Base-by-base conservation (phyloP, 179 eudicot genomes). In the Sideroxylon spinosum region DNA sequence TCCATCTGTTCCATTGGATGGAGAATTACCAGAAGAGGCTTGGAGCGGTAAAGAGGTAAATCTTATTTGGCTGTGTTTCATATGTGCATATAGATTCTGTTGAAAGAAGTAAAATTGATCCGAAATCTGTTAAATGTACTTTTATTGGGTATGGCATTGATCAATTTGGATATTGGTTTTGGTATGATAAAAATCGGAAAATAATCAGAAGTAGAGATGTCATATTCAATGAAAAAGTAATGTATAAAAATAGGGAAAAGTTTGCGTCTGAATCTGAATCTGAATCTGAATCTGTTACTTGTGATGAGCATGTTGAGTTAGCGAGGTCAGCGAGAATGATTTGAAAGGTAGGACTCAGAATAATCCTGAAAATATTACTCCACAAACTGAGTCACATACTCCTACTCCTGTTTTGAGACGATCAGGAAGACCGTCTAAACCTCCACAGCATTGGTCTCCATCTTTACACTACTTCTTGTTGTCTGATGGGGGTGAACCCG, bases 141-240 rank as follows among this genome's bases (percentile, higher is more conserved):
- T 75, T 75, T 13, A 67, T 77, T 3, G 74, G 80, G 13, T 81
- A 70, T 71, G 75, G 61, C 0, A 2, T 19, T 52, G 63, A 77
- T 46, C 19, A 22, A 5, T 71, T 37, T 12, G 29, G 81, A 0
- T 73, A 64, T 44, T 2, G 68, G 7, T 62, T 77, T 8, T 81
- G 77, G 84, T 80, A 76, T 64, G 28, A 63, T 52, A 8, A 48
- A 20, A 44, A 62, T 20, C 19, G 56, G 14, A 37, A 73, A 16
- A 56, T 73, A 0, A 52, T 73, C 9, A 73, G 37, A 55, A 22
- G 3, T 26, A 63, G 14, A 12, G 53, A 71, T 52, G 55, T 52
- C 55, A 52, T 12, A 8, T 52, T 32, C 3, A 32, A 32, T 32
- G 37, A 32, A 32, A 32, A 32, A 32, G 37, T 52, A 12, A 52